Conservation (phyloP, 176 grass and related monocot genomes). For the Secale cereale region DNA sequence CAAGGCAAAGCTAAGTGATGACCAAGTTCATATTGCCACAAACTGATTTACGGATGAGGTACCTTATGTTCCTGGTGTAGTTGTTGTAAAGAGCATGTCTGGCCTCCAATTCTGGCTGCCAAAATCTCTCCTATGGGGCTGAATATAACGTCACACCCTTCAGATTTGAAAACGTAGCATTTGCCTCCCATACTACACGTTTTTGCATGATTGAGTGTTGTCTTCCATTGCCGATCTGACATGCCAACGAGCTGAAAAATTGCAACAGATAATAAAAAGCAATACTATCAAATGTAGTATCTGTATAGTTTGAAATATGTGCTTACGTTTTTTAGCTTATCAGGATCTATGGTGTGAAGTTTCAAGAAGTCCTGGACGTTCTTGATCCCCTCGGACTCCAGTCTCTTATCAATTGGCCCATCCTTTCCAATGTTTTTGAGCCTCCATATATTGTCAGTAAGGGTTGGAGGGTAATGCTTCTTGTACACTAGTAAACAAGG, state of each 20-base stretch:
- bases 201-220: slow-evolving; percentile 46
- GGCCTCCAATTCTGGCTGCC: background rate
- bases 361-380: slow-evolving; percentile 68
- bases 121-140: slow-evolving; percentile 31
- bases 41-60: background rate
- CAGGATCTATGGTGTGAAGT: slow-evolving; percentile 30
- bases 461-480: slow-evolving; percentile 53
- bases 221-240: slow-evolving; percentile 30
- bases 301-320: background rate
- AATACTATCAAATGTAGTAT: background rate
- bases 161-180: slow-evolving; percentile 31
- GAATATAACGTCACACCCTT: slow-evolving; percentile 26
- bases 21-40: background rate
- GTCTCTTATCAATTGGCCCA: slow-evolving; percentile 43
- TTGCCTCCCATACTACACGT: slow-evolving; percentile 40
- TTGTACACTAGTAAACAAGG: slow-evolving; percentile 33
- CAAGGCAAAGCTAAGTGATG: background rate
- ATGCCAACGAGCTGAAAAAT: slow-evolving; percentile 33
- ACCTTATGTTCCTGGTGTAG: slow-evolving; percentile 25
- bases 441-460: slow-evolving; percentile 58
- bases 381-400: slow-evolving; percentile 41
- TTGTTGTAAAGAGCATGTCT: background rate
- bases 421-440: slow-evolving; percentile 59
- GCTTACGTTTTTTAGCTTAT: slow-evolving; percentile 26
- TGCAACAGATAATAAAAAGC: background rate